Evolutionary conservation across 768 basidiomycete genomes (phyloP).

Genomic region (Lentinula detonsa): DNA sequence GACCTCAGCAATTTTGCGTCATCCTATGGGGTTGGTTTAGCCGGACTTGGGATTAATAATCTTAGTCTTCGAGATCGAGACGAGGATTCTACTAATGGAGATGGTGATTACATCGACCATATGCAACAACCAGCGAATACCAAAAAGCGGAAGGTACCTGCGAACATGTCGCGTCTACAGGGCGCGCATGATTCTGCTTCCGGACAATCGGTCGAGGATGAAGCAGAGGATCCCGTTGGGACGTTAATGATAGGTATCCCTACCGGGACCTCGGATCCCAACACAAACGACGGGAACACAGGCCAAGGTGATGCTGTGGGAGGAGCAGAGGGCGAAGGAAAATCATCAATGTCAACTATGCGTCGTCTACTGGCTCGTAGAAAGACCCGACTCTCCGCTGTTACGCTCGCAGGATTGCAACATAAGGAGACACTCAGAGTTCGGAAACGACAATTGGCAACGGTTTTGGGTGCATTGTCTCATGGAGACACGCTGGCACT

Average conservation of each 20-base stretch:
- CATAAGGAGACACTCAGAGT: slow-evolving; percentile 69
- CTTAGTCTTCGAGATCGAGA: slow-evolving; percentile 13
- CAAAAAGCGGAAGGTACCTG: slow-evolving; percentile 85
- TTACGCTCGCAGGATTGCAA: slow-evolving; percentile 63
- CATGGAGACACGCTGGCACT: slow-evolving; percentile 22
- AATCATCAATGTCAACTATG: slow-evolving; percentile 8
- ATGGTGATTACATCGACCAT: slow-evolving; percentile 63
- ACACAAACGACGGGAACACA: not conserved
- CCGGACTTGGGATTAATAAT: not conserved
- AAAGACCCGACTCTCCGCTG: slow-evolving; percentile 43
- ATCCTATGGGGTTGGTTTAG: slow-evolving; percentile 5
- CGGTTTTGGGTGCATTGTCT: slow-evolving; percentile 62
- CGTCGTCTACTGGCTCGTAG: slow-evolving; percentile 19
- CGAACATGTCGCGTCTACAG: slow-evolving; percentile 47
- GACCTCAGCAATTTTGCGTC: not conserved
- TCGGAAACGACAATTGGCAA: slow-evolving; percentile 65
- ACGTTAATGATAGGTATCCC: not conserved
- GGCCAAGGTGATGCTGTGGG: not conserved
- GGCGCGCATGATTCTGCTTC: slow-evolving; percentile 33
- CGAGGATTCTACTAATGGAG: slow-evolving; percentile 44
- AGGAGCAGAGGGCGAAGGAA: slow-evolving; percentile 3
- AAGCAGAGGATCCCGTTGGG: slow-evolving; percentile 18
- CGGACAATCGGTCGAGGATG: slow-evolving; percentile 14
- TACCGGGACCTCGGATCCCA: not conserved
- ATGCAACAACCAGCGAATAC: slow-evolving; percentile 75